Conservation (phyloP, 192 early-diverging fungal genomes). For the Umbelopsis sp. region DNA sequence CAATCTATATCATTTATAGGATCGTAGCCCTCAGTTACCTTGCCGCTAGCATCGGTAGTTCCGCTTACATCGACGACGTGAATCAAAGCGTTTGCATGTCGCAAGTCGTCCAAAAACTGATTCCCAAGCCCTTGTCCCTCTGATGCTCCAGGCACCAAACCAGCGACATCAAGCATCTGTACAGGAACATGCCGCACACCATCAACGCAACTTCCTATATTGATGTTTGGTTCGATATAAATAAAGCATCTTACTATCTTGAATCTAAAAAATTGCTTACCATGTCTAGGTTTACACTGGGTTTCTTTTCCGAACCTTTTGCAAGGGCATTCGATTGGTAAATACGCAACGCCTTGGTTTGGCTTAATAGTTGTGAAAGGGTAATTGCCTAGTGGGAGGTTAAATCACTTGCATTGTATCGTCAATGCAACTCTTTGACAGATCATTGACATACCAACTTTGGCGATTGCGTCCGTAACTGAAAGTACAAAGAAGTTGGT, state of each 20-base stretch:
- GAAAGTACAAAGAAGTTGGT: neutral
- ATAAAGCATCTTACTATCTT: neutral
- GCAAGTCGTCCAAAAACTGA: slow-evolving; percentile 80
- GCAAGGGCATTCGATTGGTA: slow-evolving; percentile 76
- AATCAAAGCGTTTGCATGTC: slow-evolving; percentile 76
- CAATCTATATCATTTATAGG: slow-evolving; percentile 85
- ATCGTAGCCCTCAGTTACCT: slow-evolving; percentile 80
- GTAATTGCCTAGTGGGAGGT: slow-evolving; percentile 49
- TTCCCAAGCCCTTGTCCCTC: slow-evolving; percentile 78
- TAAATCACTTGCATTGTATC: neutral
- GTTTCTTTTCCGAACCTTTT: slow-evolving; percentile 49
- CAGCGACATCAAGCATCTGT: slow-evolving; percentile 80
- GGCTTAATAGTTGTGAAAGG: slow-evolving; percentile 90
- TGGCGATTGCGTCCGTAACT: slow-evolving; percentile 81
- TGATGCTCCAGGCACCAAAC: slow-evolving; percentile 81
- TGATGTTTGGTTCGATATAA: neutral
- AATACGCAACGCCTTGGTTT: slow-evolving; percentile 79
- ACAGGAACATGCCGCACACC: slow-evolving; percentile 72
- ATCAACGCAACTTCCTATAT: slow-evolving; percentile 61
- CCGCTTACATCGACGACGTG: slow-evolving; percentile 88
- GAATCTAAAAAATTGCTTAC: slow-evolving; percentile 23
- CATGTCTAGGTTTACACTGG: slow-evolving; percentile 75
- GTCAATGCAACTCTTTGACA: neutral
- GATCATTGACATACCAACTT: slow-evolving; percentile 58
- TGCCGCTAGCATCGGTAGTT: slow-evolving; percentile 77